These are phyloP conservation scores for Incumbomyces delicatus DNA, from an alignment of 2,329 filamentous ascomycete species.

Conservation along the genomic window DNA sequence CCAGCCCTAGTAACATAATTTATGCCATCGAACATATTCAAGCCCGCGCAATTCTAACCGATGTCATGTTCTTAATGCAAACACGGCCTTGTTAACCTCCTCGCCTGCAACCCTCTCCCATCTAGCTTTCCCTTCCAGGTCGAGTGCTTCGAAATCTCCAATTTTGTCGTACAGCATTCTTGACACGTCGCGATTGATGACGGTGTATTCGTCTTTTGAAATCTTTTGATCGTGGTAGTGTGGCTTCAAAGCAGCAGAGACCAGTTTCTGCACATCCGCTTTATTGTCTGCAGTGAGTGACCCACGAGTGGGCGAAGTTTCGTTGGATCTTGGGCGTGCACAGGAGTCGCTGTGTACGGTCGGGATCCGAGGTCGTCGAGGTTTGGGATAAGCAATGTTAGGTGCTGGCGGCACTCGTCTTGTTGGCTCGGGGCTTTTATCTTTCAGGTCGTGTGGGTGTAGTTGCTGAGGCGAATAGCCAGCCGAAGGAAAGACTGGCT, in stretches of 20 bases:
- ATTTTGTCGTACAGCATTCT: slow-evolving; percentile 71
- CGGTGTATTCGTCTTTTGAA: slow-evolving; percentile 80
- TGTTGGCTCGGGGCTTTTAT: neutral
- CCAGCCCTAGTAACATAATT: slow-evolving; percentile 1
- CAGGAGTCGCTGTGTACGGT: slow-evolving; percentile 28
- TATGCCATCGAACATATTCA: slow-evolving; percentile 5
- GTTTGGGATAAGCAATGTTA: slow-evolving; percentile 17
- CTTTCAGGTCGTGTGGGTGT: slow-evolving; percentile 26
- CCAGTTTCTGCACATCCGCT: slow-evolving; percentile 78
- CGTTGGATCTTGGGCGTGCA: slow-evolving; percentile 45
- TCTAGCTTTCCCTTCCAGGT: slow-evolving; percentile 54
- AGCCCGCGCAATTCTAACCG: too few species aligned
- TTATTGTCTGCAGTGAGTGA: slow-evolving; percentile 72
- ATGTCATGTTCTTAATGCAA: slow-evolving; percentile 12
- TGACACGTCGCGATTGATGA: slow-evolving; percentile 83
- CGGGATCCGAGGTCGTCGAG: slow-evolving; percentile 15
- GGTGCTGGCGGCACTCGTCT: slow-evolving; percentile 5
- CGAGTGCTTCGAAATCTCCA: slow-evolving; percentile 47
- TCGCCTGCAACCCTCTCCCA: slow-evolving; percentile 69
- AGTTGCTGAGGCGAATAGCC: slow-evolving; percentile 61
- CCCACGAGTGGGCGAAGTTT: slow-evolving; percentile 58
- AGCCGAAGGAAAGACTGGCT: slow-evolving; percentile 63
- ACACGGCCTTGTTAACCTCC: slow-evolving; percentile 64
- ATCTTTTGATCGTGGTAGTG: slow-evolving; percentile 69
- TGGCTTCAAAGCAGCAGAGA: slow-evolving; percentile 70